phyloP scores from a whole-genome alignment of 495 filamentous ascomycete species.

The Jackrogersella multiformis region DNA sequence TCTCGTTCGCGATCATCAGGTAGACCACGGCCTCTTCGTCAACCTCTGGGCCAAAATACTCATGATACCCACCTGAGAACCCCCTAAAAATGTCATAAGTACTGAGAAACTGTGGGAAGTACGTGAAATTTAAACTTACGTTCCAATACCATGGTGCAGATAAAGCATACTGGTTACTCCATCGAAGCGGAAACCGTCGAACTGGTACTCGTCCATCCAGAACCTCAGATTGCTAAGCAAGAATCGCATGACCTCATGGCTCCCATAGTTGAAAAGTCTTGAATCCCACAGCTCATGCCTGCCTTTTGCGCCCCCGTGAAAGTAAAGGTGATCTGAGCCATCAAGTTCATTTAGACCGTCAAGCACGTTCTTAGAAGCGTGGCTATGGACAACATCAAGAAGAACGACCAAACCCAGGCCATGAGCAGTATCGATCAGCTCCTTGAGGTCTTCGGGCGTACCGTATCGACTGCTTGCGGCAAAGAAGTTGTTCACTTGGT shows the following conservation, averaged over 20 bases:
- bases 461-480: slow-evolving; percentile 97
- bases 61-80: slow-evolving; percentile 97
- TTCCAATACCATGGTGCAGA: slow-evolving; percentile 94
- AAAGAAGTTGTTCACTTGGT: slow-evolving; percentile 98
- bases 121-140: slow-evolving; percentile 67
- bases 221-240: slow-evolving; percentile 94
- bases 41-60: slow-evolving; percentile 93
- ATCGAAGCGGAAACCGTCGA: slow-evolving; percentile 98
- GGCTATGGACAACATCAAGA: slow-evolving; percentile 95
- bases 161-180: slow-evolving; percentile 99
- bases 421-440: slow-evolving; percentile 95
- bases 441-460: slow-evolving; percentile 92
- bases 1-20: slow-evolving; percentile 94
- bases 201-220: slow-evolving; percentile 98
- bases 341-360: slow-evolving; percentile 97
- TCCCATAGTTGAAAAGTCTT: slow-evolving; percentile 95
- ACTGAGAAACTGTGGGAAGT: neutral
- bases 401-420: slow-evolving; percentile 90
- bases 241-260: slow-evolving; percentile 93
- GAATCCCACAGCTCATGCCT: slow-evolving; percentile 95
- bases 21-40: slow-evolving; percentile 97
- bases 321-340: slow-evolving; percentile 92
- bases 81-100: slow-evolving; percentile 64
- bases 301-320: slow-evolving; percentile 85
- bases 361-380: slow-evolving; percentile 94